phyloP scores from a whole-genome alignment of 257 asterid species.

The Ballota nigra region DNA sequence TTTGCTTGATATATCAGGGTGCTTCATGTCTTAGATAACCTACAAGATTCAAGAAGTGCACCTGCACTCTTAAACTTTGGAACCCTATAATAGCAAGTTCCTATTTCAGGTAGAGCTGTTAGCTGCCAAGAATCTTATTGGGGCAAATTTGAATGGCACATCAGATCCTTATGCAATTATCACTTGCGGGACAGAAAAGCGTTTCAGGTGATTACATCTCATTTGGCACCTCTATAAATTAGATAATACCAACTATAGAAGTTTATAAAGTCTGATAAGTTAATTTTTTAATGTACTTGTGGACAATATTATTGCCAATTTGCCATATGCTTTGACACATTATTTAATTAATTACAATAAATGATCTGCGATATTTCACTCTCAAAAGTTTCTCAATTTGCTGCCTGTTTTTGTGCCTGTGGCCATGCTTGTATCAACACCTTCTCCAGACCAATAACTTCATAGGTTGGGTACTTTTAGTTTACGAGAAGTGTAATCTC shows the following conservation, averaged over 20 bases:
- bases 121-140: constrained; percentile 90
- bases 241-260: neutral
- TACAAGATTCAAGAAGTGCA: neutral
- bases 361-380: neutral
- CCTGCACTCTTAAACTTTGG: constrained; percentile 15
- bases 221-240: constrained; percentile 17
- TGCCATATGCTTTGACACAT: neutral
- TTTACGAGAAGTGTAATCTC: constrained; percentile 8
- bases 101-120: constrained; percentile 72
- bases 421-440: neutral
- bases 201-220: constrained; percentile 68
- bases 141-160: constrained; percentile 92
- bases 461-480: neutral
- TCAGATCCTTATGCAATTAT: constrained; percentile 96
- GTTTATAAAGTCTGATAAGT: neutral
- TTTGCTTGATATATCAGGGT: neutral
- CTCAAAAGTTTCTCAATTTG: neutral
- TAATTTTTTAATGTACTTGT: neutral
- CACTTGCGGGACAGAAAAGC: constrained; percentile 84
- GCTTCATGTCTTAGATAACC: constrained; percentile 15
- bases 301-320: neutral
- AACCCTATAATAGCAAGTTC: constrained; percentile 21
- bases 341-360: neutral
- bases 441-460: neutral
- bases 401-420: neutral